These are phyloP conservation scores for Kluyveromyces marxianus DNA, from an alignment of 1,139 yeast genomes.

Conservation along the genomic window DNA sequence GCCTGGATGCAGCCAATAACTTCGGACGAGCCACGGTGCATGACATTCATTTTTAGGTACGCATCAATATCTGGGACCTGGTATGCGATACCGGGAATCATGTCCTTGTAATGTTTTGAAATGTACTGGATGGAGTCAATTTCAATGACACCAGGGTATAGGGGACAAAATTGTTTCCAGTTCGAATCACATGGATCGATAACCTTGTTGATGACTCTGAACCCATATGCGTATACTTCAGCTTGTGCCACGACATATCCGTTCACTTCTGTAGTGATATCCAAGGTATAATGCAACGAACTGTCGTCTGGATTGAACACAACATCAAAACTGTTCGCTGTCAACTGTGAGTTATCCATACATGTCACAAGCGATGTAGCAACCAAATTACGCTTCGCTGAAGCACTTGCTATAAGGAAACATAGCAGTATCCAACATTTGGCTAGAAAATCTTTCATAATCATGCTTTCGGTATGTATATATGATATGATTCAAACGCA, in stretches of 20 bases:
- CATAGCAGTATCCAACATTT: conserved; percentile 2
- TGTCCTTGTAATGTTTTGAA: conserved; percentile 36
- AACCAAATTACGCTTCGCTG: conserved; percentile 36
- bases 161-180: conserved; percentile 77
- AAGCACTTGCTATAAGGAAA: not conserved
- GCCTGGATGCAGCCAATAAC: conserved; percentile 64
- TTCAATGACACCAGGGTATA: conserved; percentile 63
- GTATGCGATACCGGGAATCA: conserved; percentile 66
- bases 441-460: not conserved
- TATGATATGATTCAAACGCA: no score
- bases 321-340: conserved; percentile 61
- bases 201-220: conserved; percentile 45
- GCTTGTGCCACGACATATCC: conserved; percentile 53
- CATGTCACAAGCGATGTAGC: conserved; percentile 71
- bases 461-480: not conserved
- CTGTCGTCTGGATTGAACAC: conserved; percentile 58
- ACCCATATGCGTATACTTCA: conserved; percentile 70
- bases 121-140: conserved; percentile 60
- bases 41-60: conserved; percentile 46
- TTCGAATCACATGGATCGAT: conserved; percentile 48
- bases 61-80: conserved; percentile 77
- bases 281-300: conserved; percentile 52
- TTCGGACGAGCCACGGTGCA: conserved; percentile 31
- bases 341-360: conserved; percentile 57
- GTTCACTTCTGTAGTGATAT: conserved; percentile 52